These are phyloP conservation scores for Cryptococcus neoformans DNA, from an alignment of 1,284 basidiomycete genomes.

Conservation along the genomic window DNA sequence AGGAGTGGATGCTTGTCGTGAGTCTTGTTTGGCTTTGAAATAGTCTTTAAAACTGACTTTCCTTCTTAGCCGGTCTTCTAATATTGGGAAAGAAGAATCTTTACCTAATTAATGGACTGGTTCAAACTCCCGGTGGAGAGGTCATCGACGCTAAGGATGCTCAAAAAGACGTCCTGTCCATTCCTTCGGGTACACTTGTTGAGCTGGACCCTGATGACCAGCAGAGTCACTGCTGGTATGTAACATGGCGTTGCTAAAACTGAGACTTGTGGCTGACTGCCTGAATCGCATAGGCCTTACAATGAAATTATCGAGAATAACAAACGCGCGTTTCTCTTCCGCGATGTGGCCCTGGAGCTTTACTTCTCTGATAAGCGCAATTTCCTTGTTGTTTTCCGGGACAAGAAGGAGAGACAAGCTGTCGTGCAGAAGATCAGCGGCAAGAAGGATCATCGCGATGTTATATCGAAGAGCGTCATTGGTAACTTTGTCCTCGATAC, in stretches of 20 bases:
- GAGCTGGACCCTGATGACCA: slow-evolving; percentile 69
- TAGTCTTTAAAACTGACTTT: not conserved
- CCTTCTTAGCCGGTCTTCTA: slow-evolving; percentile 68
- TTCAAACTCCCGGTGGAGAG: slow-evolving; percentile 81
- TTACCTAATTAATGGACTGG: slow-evolving; percentile 90
- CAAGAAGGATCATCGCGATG: slow-evolving; percentile 44
- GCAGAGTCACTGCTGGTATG: slow-evolving; percentile 72
- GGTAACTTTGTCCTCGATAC: slow-evolving; percentile 49
- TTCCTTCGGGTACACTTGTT: slow-evolving; percentile 72
- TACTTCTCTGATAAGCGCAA: slow-evolving; percentile 87
- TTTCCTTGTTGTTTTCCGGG: slow-evolving; percentile 71
- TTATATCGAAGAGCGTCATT: slow-evolving; percentile 40
- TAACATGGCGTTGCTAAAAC: not conserved
- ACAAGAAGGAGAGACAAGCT: slow-evolving; percentile 62
- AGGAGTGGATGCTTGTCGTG: slow-evolving; percentile 83
- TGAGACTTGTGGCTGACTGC: too few species aligned
- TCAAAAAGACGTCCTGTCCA: slow-evolving; percentile 74
- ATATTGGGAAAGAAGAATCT: slow-evolving; percentile 81
- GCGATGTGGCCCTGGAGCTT: slow-evolving; percentile 84
- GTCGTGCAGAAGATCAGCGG: slow-evolving; percentile 59
- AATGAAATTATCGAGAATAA: slow-evolving; percentile 72
- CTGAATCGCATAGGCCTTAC: slow-evolving; percentile 59
- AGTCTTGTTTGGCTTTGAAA: slow-evolving; percentile 4
- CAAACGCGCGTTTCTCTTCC: slow-evolving; percentile 80
- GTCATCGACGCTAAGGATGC: slow-evolving; percentile 86